A percentile compares a stretch with the other conserved stretches of the same genome.
phyloP scores from a whole-genome alignment of 345 rosid species.

The Aethionema arabicum region DNA sequence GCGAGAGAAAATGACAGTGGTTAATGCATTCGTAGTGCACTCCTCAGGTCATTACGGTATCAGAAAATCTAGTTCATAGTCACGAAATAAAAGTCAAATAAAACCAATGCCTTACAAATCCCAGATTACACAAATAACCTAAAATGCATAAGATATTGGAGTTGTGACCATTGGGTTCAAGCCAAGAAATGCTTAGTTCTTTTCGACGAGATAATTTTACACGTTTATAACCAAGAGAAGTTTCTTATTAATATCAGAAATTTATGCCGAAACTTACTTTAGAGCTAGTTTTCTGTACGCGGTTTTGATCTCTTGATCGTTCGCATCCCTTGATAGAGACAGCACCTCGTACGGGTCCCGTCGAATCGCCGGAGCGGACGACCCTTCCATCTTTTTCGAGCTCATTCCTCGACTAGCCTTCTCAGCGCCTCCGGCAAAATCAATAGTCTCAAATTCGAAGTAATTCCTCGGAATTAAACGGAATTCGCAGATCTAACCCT shows the following conservation, averaged over 20 bases:
- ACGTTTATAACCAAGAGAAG: not conserved
- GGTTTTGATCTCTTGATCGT: constrained; percentile 93
- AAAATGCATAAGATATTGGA: not conserved
- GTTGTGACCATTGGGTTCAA: not conserved
- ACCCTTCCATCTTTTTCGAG: constrained; percentile 62
- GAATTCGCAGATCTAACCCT: constrained; percentile 18
- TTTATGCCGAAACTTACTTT: constrained; percentile 51
- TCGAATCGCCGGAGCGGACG: constrained; percentile 65
- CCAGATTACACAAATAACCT: too few species aligned
- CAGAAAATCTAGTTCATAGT: too few species aligned
- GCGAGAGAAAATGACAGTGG: not conserved
- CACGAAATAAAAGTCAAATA: too few species aligned
- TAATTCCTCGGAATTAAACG: constrained; percentile 5
- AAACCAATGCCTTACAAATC: too few species aligned
- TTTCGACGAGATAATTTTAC: not conserved
- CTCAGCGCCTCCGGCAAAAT: not conserved
- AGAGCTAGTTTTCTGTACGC: constrained; percentile 96
- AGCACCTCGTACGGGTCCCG: constrained; percentile 96
- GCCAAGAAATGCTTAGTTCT: not conserved
- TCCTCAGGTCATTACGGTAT: too few species aligned
- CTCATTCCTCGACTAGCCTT: constrained; percentile 41
- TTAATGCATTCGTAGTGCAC: not conserved
- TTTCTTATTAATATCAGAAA: not conserved
- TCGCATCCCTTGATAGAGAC: constrained; percentile 73
- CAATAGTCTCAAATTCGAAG: constrained; percentile 3